Conservation (phyloP, 2,329 filamentous ascomycete species). For the Alternaria conjuncta region DNA sequence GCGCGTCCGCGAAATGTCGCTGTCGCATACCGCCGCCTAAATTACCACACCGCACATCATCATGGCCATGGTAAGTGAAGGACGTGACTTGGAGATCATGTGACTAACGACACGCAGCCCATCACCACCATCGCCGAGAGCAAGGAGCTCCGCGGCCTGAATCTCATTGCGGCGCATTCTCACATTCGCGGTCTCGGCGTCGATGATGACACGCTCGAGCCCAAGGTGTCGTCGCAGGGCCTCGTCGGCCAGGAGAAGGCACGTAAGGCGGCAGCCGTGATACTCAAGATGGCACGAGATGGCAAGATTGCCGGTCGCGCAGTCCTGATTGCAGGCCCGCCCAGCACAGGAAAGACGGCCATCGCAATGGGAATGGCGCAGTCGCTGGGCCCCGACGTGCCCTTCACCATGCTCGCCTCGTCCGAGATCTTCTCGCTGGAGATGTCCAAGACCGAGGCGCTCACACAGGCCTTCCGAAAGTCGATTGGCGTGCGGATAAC, state of each 20-base stretch:
- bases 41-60: conserved; percentile 13
- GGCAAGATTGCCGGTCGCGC: conserved; percentile 97
- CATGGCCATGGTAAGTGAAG: conserved; percentile 44
- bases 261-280: conserved; percentile 92
- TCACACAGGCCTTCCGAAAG: conserved; percentile 98
- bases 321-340: conserved; percentile 91
- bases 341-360: conserved; percentile 96
- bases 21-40: conserved; percentile 11
- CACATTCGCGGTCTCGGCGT: conserved; percentile 96
- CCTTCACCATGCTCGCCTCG: conserved; percentile 93
- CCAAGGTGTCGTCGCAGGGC: conserved; percentile 83
- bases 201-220: conserved; percentile 88
- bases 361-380: conserved; percentile 99
- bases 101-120: conserved; percentile 35
- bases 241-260: conserved; percentile 97
- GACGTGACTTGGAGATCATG: too few relatives aligned
- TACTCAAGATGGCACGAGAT: conserved; percentile 98
- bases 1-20: conserved; percentile 27
- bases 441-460: conserved; percentile 98
- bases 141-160: conserved; percentile 94
- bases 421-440: conserved; percentile 98
- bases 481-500: conserved; percentile 98
- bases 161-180: conserved; percentile 97
- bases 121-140: conserved; percentile 90
- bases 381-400: conserved; percentile 89